Conservation (phyloP, 2,329 filamentous ascomycete species). For the Pseudogymnoascus destructans region DNA sequence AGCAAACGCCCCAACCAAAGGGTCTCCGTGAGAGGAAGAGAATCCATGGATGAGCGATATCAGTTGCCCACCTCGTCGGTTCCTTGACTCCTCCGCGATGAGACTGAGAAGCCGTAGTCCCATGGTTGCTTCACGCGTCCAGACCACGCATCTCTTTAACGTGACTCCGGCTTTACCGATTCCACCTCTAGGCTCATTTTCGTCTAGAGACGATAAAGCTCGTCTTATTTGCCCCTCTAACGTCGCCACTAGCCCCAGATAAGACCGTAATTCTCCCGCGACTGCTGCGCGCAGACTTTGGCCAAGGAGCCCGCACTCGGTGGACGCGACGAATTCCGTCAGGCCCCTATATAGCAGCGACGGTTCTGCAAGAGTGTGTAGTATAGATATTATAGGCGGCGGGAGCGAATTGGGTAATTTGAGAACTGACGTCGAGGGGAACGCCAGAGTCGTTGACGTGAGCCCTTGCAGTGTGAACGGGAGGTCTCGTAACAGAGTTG, state of each 20-base stretch:
- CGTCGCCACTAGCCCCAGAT: conserved; percentile 80
- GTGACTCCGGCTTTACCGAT: conserved; percentile 84
- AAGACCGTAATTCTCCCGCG: conserved; percentile 71
- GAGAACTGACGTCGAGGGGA: conserved; percentile 54
- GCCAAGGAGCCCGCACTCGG: conserved; percentile 70
- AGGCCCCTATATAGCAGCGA: conserved; percentile 80
- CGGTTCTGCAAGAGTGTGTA: conserved; percentile 84
- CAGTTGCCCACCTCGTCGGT: conserved; percentile 75
- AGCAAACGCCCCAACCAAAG: conserved; percentile 84
- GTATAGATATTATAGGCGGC: conserved; percentile 68
- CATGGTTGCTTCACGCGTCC: conserved; percentile 96
- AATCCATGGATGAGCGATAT: conserved; percentile 91
- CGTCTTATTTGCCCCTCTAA: conserved; percentile 83
- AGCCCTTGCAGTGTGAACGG: conserved; percentile 89
- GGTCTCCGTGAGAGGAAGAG: conserved; percentile 86
- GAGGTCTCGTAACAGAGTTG: conserved; percentile 60
- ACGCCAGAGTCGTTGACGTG: conserved; percentile 73
- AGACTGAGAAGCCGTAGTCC: conserved; percentile 84
- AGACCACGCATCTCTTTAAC: conserved; percentile 87
- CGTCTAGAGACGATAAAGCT: conserved; percentile 62
- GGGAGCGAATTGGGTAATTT: conserved; percentile 70
- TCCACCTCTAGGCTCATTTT: conserved; percentile 50
- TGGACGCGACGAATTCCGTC: conserved; percentile 67
- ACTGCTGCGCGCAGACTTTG: conserved; percentile 88
- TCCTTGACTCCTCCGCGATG: conserved; percentile 82